These are phyloP conservation scores for Entomortierella chlamydospora DNA, from an alignment of 192 early-diverging fungal species.

Conservation along the genomic window DNA sequence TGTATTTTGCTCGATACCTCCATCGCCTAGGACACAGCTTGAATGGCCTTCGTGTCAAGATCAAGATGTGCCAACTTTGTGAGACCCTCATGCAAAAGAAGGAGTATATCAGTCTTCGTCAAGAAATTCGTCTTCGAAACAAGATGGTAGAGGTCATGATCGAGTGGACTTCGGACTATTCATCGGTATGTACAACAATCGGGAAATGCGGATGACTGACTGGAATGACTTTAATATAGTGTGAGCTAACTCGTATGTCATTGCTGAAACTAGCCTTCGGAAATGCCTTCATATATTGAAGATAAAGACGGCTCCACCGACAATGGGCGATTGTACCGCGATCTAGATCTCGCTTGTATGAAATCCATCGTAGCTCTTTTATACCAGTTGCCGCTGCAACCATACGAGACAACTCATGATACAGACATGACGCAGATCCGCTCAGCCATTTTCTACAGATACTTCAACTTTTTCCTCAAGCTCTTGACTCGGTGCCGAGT, in stretches of 20 bases:
- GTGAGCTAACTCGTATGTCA: no score
- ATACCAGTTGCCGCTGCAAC: conserved; percentile 78
- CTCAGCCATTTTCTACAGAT: conserved; percentile 73
- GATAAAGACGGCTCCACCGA: conserved; percentile 52
- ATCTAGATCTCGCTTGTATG: conserved; percentile 82
- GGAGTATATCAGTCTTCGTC: conserved; percentile 75
- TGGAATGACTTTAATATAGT: no score
- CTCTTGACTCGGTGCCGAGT: conserved; percentile 73
- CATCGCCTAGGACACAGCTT: conserved; percentile 68
- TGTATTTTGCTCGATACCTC: conserved; percentile 77
- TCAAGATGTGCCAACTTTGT: conserved; percentile 80
- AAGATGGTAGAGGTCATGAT: conserved; percentile 77
- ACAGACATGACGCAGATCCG: conserved; percentile 71
- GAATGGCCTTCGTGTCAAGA: conserved; percentile 73
- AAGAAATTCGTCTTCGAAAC: conserved; percentile 81
- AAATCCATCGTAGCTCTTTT: conserved; percentile 79
- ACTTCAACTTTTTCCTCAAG: conserved; percentile 84
- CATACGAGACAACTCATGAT: conserved; percentile 68
- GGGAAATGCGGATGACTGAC: neutral
- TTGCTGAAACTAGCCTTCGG: conserved; percentile 46
- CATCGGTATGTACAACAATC: conserved; percentile 60
- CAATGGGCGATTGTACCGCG: conserved; percentile 75
- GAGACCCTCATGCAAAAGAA: conserved; percentile 81
- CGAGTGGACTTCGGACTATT: conserved; percentile 83
- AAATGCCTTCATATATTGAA: conserved; percentile 43